Conservation (phyloP, 176 grass and related monocot species). For the Phoenix dactylifera region DNA sequence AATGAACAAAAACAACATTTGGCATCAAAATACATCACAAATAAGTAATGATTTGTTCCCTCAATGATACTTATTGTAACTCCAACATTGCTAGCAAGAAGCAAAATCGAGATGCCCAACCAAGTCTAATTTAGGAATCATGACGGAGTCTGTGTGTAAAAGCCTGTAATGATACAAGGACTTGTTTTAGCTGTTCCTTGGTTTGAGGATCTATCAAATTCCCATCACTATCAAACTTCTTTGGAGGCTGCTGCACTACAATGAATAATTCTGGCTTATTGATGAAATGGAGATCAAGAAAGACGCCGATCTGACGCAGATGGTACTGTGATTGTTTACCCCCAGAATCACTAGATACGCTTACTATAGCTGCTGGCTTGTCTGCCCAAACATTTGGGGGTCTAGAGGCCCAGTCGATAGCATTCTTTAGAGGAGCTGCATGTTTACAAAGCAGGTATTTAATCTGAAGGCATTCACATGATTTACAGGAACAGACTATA, state of each 20-base stretch:
- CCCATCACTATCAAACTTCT: slow-evolving; percentile 18
- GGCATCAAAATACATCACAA: no score
- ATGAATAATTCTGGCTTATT: slow-evolving; percentile 82
- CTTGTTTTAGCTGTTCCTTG: slow-evolving; percentile 52
- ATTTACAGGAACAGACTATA: no score
- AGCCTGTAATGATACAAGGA: slow-evolving; percentile 62
- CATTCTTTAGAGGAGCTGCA: slow-evolving; percentile 81
- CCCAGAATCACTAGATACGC: slow-evolving; percentile 52
- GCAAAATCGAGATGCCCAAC: no score
- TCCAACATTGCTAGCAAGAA: no score
- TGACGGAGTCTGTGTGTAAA: slow-evolving; percentile 51
- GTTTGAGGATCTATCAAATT: slow-evolving; percentile 52
- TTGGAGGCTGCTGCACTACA: neutral
- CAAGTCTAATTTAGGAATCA: no score
- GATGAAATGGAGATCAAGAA: slow-evolving; percentile 85
- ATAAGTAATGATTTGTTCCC: no score
- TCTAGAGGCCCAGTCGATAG: slow-evolving; percentile 91
- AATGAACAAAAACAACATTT: no score
- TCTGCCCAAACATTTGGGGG: slow-evolving; percentile 64
- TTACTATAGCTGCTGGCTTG: slow-evolving; percentile 76
- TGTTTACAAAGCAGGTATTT: neutral
- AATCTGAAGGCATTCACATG: no score
- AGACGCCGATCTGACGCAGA: slow-evolving; percentile 77
- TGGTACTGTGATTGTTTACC: slow-evolving; percentile 67
- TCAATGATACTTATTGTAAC: no score